Conservation (phyloP, 2,329 filamentous ascomycete genomes). For the Nannizziopsis arthrosporioides region DNA sequence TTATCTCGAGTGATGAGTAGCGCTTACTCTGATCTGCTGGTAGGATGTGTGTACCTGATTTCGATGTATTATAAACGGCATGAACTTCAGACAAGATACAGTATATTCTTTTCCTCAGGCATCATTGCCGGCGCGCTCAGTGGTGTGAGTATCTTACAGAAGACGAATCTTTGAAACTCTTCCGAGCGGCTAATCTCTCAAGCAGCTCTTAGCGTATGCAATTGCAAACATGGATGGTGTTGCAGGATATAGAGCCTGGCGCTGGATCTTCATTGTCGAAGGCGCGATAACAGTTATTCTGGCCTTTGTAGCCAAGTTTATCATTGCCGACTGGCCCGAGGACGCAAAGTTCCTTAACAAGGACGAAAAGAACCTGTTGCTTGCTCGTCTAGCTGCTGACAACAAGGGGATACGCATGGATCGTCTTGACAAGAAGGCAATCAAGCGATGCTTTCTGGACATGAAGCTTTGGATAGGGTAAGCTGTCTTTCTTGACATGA, state of each 20-base stretch:
- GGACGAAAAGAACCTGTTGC: conserved; percentile 36
- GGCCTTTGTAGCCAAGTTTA: conserved; percentile 41
- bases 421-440: conserved; percentile 39
- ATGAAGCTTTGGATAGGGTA: conserved; percentile 25
- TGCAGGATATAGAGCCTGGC: conserved; percentile 32
- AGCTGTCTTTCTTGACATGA: not conserved
- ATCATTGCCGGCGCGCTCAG: conserved; percentile 33
- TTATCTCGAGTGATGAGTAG: not conserved
- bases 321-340: conserved; percentile 37
- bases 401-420: conserved; percentile 41
- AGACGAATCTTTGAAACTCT: not conserved
- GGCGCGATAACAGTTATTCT: conserved; percentile 39
- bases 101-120: conserved; percentile 26
- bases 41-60: conserved; percentile 23
- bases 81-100: conserved; percentile 31
- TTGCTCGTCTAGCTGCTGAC: conserved; percentile 34
- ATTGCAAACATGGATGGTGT: conserved; percentile 33
- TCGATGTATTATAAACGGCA: conserved; percentile 31
- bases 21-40: not conserved
- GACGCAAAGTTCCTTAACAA: conserved; percentile 37
- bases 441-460: conserved; percentile 38
- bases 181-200: not conserved
- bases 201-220: conserved; percentile 32
- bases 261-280: conserved; percentile 42
- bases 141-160: conserved; percentile 20